Percentiles rank a stretch among this genome's conserved stretches.
phyloP scores from a whole-genome alignment of 352 stramenopile genomes.

The Aphanomyces stellatus region DNA sequence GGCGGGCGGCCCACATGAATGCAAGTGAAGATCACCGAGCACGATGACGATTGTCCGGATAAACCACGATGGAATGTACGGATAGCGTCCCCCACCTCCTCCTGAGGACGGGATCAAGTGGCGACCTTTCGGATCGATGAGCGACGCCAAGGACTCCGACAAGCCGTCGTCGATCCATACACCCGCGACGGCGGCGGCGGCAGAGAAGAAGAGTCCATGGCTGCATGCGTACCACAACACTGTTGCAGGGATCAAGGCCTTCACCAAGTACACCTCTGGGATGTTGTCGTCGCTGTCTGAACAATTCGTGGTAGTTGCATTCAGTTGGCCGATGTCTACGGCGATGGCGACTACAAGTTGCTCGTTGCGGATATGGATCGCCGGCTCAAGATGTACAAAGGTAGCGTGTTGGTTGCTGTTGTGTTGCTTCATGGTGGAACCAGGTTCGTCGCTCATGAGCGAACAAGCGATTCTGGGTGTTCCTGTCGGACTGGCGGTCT shows the following conservation, averaged over 20 bases:
- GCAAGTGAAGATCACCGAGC: no score
- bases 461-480: slow-evolving; percentile 74
- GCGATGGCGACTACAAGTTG: slow-evolving; percentile 74
- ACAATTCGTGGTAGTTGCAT: slow-evolving; percentile 39
- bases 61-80: no score
- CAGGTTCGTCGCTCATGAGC: slow-evolving; percentile 56
- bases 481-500: slow-evolving; percentile 58
- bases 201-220: slow-evolving; percentile 42
- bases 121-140: no score
- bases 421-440: background rate
- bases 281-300: background rate
- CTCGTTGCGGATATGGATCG: slow-evolving; percentile 71
- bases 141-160: background rate
- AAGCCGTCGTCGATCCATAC: background rate
- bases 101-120: no score
- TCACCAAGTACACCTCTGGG: slow-evolving; percentile 35
- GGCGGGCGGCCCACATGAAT: no score
- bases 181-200: no score
- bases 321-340: slow-evolving; percentile 71
- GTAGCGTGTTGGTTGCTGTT: slow-evolving; percentile 11
- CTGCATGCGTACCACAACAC: slow-evolving; percentile 86
- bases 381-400: slow-evolving; percentile 85
- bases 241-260: slow-evolving; percentile 81
- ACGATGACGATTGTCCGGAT: no score
- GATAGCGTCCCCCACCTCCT: no score